Conservation (phyloP, 495 filamentous ascomycete genomes). For the Penicillium roqueforti region DNA sequence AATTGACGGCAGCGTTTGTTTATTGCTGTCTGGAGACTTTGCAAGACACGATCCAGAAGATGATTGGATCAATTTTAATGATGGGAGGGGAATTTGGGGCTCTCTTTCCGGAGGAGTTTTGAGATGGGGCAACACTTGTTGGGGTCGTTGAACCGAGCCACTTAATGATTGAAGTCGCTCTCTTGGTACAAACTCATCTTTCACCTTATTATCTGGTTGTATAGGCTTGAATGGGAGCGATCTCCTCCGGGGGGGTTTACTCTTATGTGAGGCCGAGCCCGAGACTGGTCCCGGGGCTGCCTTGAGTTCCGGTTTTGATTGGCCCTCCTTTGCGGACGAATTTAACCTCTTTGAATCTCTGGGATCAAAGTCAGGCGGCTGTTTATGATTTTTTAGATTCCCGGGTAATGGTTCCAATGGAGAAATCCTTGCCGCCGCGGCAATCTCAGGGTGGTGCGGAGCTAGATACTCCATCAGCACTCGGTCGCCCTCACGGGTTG, state of each 20-base stretch:
- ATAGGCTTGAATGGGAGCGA: background rate
- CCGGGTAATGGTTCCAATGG: conserved; percentile 16
- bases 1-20: conserved; percentile 43
- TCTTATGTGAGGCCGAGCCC: background rate
- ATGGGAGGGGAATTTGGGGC: conserved; percentile 13
- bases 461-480: conserved; percentile 48
- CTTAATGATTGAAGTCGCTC: conserved; percentile 2
- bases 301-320: background rate
- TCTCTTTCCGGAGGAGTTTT: conserved; percentile 9
- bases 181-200: background rate
- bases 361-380: background rate
- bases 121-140: background rate
- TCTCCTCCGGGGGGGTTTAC: background rate
- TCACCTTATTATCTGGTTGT: background rate
- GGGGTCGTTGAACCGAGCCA: background rate
- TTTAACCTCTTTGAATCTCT: background rate
- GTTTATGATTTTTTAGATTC: conserved; percentile 5
- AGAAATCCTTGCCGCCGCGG: conserved; percentile 22
- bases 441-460: conserved; percentile 44
- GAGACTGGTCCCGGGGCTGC: background rate
- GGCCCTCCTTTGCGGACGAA: background rate
- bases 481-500: conserved; percentile 38
- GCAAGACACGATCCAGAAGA: conserved; percentile 18
- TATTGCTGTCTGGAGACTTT: conserved; percentile 38
- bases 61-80: conserved; percentile 12